Conservation (phyloP, 2,329 filamentous ascomycete species). For the Xylariaceae sp. region DNA sequence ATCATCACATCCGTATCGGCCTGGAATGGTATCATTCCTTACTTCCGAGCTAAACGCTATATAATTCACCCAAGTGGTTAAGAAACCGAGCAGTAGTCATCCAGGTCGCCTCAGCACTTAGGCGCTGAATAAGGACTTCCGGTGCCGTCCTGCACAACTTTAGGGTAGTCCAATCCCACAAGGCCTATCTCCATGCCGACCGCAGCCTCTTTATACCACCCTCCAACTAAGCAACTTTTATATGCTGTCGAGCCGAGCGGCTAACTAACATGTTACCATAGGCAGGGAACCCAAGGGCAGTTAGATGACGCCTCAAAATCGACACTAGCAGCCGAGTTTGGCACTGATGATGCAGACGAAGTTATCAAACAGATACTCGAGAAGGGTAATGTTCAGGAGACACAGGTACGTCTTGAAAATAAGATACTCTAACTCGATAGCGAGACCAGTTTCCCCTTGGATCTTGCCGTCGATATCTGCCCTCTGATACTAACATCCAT, state of each 20-base stretch:
- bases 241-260: neutral
- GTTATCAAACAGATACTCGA: slow-evolving; percentile 82
- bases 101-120: no score
- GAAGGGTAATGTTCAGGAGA: slow-evolving; percentile 71
- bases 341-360: slow-evolving; percentile 78
- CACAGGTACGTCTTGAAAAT: slow-evolving; percentile 58
- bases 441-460: neutral
- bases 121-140: no score
- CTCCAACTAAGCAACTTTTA: neutral
- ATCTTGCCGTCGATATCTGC: neutral
- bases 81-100: no score
- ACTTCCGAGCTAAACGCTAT: no score
- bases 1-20: no score
- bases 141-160: no score
- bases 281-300: slow-evolving; percentile 84
- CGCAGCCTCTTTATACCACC: no score
- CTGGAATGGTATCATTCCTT: no score
- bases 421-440: no score
- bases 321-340: slow-evolving; percentile 84
- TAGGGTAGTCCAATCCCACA: no score
- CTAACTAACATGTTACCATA: slow-evolving; percentile 46
- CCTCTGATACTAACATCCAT: neutral
- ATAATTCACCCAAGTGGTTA: no score
- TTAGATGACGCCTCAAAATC: slow-evolving; percentile 77
- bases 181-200: no score